Percentiles rank a stretch among this genome's conserved stretches.
These are phyloP conservation scores for Hibiscus mutabilis DNA, from an alignment of 345 rosid species.

Conservation along the genomic window DNA sequence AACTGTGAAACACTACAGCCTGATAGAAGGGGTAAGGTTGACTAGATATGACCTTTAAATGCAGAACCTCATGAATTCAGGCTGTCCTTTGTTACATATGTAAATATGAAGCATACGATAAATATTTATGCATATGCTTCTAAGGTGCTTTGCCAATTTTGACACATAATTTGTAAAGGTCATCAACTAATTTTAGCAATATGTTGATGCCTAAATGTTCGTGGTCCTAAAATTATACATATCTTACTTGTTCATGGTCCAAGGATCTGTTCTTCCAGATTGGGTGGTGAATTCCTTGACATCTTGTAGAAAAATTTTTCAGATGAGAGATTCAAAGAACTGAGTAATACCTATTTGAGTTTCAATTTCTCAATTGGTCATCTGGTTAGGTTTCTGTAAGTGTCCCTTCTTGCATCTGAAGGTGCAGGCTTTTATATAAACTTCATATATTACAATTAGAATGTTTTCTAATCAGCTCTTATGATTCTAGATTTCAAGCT, in stretches of 20 bases:
- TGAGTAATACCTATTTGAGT: constrained; percentile 35
- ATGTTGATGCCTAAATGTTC: background rate
- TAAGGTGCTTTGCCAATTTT: background rate
- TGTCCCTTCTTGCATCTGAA: constrained; percentile 17
- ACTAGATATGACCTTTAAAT: background rate
- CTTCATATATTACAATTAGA: background rate
- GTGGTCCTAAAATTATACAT: background rate
- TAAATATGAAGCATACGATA: background rate
- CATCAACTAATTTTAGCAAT: background rate
- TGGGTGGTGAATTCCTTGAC: constrained; percentile 26
- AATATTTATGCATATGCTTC: background rate
- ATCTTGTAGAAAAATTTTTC: constrained; percentile 47
- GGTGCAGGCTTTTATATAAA: constrained; percentile 12
- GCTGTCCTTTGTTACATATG: background rate
- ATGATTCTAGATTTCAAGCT: constrained; percentile 55
- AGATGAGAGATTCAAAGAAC: constrained; percentile 64
- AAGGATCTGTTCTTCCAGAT: background rate
- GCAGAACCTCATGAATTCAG: background rate
- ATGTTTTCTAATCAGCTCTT: constrained; percentile 14
- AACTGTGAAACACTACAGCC: background rate
- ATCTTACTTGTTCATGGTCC: background rate
- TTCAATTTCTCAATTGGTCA: constrained; percentile 47
- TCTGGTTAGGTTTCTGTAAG: constrained; percentile 73
- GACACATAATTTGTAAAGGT: no score
- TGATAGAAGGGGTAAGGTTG: background rate